Base-by-base conservation (phyloP, 1,139 yeast species). In the Candida gigantensis region DNA sequence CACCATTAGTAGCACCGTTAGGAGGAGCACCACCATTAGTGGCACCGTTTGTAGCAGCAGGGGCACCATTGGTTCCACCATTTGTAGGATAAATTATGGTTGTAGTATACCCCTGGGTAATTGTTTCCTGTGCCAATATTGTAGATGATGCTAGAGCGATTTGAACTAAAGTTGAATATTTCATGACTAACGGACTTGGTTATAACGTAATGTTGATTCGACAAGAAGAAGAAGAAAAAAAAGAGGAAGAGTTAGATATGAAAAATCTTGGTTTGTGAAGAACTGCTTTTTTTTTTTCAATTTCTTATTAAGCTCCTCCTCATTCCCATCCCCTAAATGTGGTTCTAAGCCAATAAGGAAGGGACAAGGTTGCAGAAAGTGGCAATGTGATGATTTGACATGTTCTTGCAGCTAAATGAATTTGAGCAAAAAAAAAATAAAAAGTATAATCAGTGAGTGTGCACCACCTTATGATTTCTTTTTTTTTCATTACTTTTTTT, bases 91-190 rank as follows among this genome's bases (percentile, higher is more conserved):
- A 7, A 18, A 31, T 29, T 9, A 24, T 31, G 13, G 34, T 31
- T 9, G 37, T 30, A 19, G 34, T 25, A 15, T 17, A 28, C 10
- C 30, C 41, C n/a, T 27, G 30, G 13, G 31, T 28, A 20, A 38
- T 28, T 18, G 24, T 23, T 16, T 33, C 37, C 24, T 37, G 32
- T n/a, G 40, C 35, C 17, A 32, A 15, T 13, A 36, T 28, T 16
- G 36, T 7, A 7, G 36, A 28, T 14, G 29, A 20, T 19, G 23
- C 17, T 18, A 36, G 13, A 14, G 34, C 35, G 24, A 34, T 29
- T 24, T 23, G 21, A 27, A 34, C 20, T 24, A 34, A 31, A 12
- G 25, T 29, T 10, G 39, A 31, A 11, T 27, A 23, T 16, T 31
- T 36, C 39, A 35, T 35, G 13, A 13, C 27, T 14, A 9, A 9